Base-by-base conservation (phyloP, 192 early-diverging fungal genomes). In the Coemansia sp. region DNA sequence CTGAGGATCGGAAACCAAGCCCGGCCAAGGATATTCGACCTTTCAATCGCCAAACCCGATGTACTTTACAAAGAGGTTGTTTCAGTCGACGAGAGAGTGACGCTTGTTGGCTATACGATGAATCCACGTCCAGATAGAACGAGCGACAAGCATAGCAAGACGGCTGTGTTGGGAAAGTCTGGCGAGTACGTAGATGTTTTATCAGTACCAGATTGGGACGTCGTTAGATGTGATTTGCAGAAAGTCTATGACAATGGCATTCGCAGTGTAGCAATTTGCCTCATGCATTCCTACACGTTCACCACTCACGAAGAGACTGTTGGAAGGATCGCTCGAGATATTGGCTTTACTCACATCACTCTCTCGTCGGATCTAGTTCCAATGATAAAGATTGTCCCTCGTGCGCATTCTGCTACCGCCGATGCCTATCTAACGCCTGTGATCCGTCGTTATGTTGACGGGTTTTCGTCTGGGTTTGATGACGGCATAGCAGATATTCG, bases 391-490 rank as follows among this genome's bases (percentile, higher is more conserved):
- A 91, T 95, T 51, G 95, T 99, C 7, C 92, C 96, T 9, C 91
- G 97, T 24, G 94, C 94, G 20, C 93, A 91, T 20, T 94, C 94
- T 20, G 89, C 96, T 2, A 91, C 90, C 1, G 92, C 92, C 1
- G 96, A 99, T 68, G 94, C 94, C 0, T 99, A 99, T 70, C 83
- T 99, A 58, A 96, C 97, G 1, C 97, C 97, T 1, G 89, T 90
- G 48, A 95, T 99, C 62, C 87, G 88, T 55, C 85, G 85, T 15
- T 98, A 99, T 71, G 84, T 98, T 20, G 71, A 92, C 39, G 90
- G 91, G 6, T 99, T 98, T 80, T 84, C 89, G 11, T 75, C 84
- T 43, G 97, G 95, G 14, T 98, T 99, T 77, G 95, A 97, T 67
- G 52, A 38, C 5, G 71, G 75, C 20, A 63, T 77, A 33, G 68